A percentile compares a stretch with the other conserved stretches of the same genome.
phyloP scores from a whole-genome alignment of 116 monocot species.

The Phalaenopsis hybrid region DNA sequence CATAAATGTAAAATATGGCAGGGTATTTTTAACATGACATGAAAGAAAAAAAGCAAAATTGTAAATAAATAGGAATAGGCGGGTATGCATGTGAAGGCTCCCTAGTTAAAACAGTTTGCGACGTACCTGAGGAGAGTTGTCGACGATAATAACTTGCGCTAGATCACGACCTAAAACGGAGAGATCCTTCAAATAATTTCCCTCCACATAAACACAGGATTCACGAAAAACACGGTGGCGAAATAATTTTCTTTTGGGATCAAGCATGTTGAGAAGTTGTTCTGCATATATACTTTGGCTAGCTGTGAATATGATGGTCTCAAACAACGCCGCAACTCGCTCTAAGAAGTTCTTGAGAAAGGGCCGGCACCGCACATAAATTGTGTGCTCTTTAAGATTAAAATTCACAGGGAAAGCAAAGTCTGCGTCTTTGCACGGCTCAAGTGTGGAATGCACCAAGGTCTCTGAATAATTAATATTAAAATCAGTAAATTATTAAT shows the following conservation, averaged over 20 bases:
- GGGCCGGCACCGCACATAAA: slow-evolving; percentile 93
- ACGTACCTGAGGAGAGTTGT: slow-evolving; percentile 96
- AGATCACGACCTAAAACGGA: slow-evolving; percentile 93
- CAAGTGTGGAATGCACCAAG: slow-evolving; percentile 90
- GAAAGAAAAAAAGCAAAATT: no score
- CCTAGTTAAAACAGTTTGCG: no score
- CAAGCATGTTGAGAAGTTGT: slow-evolving; percentile 86
- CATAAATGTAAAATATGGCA: no score
- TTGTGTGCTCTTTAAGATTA: slow-evolving; percentile 78
- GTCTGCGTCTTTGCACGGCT: slow-evolving; percentile 76
- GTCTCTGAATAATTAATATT: slow-evolving; percentile 56
- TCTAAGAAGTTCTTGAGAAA: slow-evolving; percentile 79
- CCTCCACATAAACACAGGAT: slow-evolving; percentile 94
- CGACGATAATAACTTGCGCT: slow-evolving; percentile 81
- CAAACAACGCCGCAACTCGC: slow-evolving; percentile 75
- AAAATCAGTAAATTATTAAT: not conserved
- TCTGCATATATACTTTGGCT: slow-evolving; percentile 99
- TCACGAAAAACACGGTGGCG: slow-evolving; percentile 96
- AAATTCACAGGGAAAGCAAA: slow-evolving; percentile 97
- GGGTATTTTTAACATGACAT: no score
- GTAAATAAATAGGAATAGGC: no score
- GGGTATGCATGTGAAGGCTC: no score
- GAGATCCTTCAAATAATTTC: slow-evolving; percentile 94
- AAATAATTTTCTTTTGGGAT: slow-evolving; percentile 83
- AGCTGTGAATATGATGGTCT: slow-evolving; percentile 95